These are phyloP conservation scores for Globomyces sp. DNA, from an alignment of 371 early-diverging fungal species.

Conservation along the genomic window DNA sequence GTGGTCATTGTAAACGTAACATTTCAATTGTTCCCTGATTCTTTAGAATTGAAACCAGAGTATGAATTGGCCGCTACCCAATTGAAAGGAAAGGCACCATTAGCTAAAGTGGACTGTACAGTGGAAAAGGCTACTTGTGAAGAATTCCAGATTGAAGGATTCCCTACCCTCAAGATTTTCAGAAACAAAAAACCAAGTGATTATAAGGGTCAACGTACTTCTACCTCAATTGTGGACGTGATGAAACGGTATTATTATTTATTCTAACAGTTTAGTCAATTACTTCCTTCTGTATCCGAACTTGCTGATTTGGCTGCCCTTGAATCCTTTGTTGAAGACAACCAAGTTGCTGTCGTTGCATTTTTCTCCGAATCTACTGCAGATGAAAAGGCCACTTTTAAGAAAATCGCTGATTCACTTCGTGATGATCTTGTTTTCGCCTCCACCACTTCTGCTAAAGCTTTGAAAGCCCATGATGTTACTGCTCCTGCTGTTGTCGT, in stretches of 20 bases:
- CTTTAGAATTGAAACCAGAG: constrained; percentile 67
- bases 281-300: constrained; percentile 72
- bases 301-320: constrained; percentile 61
- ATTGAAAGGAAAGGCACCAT: constrained; percentile 59
- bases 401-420: constrained; percentile 65
- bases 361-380: constrained; percentile 61
- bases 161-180: constrained; percentile 93
- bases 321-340: constrained; percentile 69
- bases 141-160: constrained; percentile 79
- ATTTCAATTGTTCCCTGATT: background rate
- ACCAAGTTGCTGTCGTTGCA: constrained; percentile 86
- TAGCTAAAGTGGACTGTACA: constrained; percentile 97
- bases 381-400: constrained; percentile 59
- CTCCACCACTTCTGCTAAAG: constrained; percentile 59
- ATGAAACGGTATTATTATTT: constrained; percentile 76
- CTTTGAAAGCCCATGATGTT: constrained; percentile 51
- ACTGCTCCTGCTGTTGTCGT: constrained; percentile 67
- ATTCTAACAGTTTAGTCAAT: constrained; percentile 44
- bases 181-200: constrained; percentile 62
- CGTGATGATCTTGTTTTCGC: constrained; percentile 88
- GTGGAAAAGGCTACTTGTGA: constrained; percentile 77
- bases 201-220: constrained; percentile 83
- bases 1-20: constrained; percentile 84
- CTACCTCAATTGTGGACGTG: constrained; percentile 77
- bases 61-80: constrained; percentile 84